Percentiles rank a stretch among this genome's conserved stretches.
Evolutionary conservation across 345 rosid species (phyloP).

Genomic region (Triadica sebifera): DNA sequence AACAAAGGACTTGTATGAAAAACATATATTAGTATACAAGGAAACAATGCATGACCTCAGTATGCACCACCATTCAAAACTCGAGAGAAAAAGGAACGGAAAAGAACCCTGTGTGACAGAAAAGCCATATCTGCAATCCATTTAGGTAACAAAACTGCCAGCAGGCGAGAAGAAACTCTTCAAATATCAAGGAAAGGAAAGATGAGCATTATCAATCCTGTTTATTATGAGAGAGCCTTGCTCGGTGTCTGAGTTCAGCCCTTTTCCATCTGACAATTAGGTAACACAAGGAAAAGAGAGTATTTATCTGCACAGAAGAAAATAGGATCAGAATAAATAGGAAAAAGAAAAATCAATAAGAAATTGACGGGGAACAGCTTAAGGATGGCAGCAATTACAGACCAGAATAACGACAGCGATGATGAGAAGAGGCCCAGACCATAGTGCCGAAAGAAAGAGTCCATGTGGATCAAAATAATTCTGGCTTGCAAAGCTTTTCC

Average conservation of each 20-base stretch:
- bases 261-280: slow-evolving; percentile 86
- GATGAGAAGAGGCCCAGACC: slow-evolving; percentile 94
- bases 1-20: no score
- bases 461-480: slow-evolving; percentile 90
- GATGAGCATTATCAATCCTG: slow-evolving; percentile 47
- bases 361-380: slow-evolving; percentile 2
- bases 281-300: slow-evolving; percentile 73
- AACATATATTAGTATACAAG: no score
- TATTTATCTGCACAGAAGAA: slow-evolving; percentile 59
- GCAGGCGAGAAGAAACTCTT: slow-evolving; percentile 1
- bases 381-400: slow-evolving; percentile 19
- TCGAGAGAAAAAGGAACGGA: no score
- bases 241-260: slow-evolving; percentile 93
- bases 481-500: slow-evolving; percentile 84
- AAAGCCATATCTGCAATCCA: not conserved
- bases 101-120: no score
- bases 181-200: not conserved
- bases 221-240: slow-evolving; percentile 68
- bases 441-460: slow-evolving; percentile 69
- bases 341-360: not conserved
- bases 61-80: no score
- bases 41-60: no score
- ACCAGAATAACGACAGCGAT: slow-evolving; percentile 84
- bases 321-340: not conserved
- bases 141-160: not conserved